Base-by-base conservation (phyloP, 2,329 filamentous ascomycete species). In the Neoscytalidium dimidiatum region DNA sequence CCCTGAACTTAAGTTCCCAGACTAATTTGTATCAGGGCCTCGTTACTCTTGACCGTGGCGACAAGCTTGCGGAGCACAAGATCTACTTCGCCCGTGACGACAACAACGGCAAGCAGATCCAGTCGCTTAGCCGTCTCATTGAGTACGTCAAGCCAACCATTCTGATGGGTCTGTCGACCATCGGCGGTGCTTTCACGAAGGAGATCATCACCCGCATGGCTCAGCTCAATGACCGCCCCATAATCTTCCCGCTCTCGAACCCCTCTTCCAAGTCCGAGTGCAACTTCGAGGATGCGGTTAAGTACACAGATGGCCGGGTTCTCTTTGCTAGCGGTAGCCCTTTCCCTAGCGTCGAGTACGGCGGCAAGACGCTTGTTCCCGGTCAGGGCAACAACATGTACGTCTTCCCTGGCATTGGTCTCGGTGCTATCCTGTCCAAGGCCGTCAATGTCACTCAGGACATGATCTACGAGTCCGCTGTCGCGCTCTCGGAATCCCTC, bases 251-350 rank as follows among this genome's bases (percentile, higher is more conserved):
- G 63, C 89, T 99, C 48, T 96, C 92, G 80, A 98, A 99, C 83
- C 95, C 95, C 57, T 89, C 94, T 60, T 94, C 90, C 81, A 97
- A 98, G 84, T 96, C 94, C 8, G 95, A 99, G 82, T 98, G 95
- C 83, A 97, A 92, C 17, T 98, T 96, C 73, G 94, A 97, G 83
- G 91, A 95, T 75, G 95, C 95, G 17, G 86, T 98, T 73, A 86
- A 88, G 73, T 89, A 94, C 88, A 98, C 94, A 11, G 91, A 98
- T 66, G 94, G 94, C 67, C 92, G 89, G 64, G 93, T 89, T 72
- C 88, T 99, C 76, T 99, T 99, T 75, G 95, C 95, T 58, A 97
- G 93, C 5, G 95, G 95, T 68, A 97, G 93, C 56, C 95, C 95
- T 14, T 98, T 98, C 86, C 86, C 88, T 26, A 85, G 89, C 2